Base-by-base conservation (phyloP, 257 asterid species). In the Verbascum thapsus region DNA sequence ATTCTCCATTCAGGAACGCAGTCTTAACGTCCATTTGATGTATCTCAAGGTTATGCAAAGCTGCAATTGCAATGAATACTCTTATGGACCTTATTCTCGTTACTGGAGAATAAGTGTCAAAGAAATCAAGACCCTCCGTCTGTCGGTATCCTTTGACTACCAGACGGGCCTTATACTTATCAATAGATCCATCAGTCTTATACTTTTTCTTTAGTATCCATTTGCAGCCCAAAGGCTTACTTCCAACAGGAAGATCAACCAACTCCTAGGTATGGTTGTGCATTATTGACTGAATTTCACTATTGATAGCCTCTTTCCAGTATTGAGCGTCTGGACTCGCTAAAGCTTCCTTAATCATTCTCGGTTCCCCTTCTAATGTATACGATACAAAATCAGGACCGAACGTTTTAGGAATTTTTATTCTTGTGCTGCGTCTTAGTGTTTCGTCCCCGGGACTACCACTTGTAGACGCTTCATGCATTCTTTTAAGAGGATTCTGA, bases 191-290 rank as follows among this genome's bases (percentile, higher is more conserved):
- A 26, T 40, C 12, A 7, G 44, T 40, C 44, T 11, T 40, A 26
- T 26, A 19, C 60, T 53, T 53, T 15, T 34, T 53, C 40, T 53
- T 32, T 10, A 32, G 32, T 6, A 53, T 30, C 60, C 60, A 53
- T 34, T 53, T 30, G n/a, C 22, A n/a, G 1, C 56, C 56, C 19
- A 50, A 13, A 7, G 16, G 35, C 22, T 50, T 11, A 50, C n/a
- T 0, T 1, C 37, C 12, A 3, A 6, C 13, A 1, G 56, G 56
- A 50, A 50, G 56, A 50, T 50, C 34, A 26, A 50, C 35, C 11
- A 50, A 32, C 22, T 9, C 37, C 32, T 32, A 50, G 5, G 56
- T 50, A 19, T 50, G 56, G 11, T 50, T 50, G 12, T 50, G 56
- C 6, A 20, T 8, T 10, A 50, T 50, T 0, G 56, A 50, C 11